Evolutionary conservation across 331 rosid species (phyloP).

Genomic region (Dryas integrifolia): DNA sequence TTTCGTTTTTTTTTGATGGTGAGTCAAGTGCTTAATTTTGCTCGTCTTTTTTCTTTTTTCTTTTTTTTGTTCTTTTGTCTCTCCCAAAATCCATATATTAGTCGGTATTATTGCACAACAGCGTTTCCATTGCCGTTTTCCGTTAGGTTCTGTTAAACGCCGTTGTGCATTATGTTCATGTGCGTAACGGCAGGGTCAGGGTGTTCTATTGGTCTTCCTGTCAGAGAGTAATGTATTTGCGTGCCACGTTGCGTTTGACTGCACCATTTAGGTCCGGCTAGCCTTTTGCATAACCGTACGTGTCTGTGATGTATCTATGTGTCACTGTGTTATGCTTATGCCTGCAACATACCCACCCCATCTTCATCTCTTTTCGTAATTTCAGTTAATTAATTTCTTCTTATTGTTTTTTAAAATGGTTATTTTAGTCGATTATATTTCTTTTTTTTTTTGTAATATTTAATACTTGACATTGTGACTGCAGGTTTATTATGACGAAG

Average conservation of each 20-base stretch:
- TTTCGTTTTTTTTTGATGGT: conserved; percentile 39
- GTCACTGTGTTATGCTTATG: conserved; percentile 9
- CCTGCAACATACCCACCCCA: background rate
- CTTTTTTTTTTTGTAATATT: background rate
- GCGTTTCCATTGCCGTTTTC: conserved; percentile 13
- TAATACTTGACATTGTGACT: background rate
- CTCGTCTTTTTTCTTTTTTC: too few species aligned
- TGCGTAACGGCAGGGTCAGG: background rate
- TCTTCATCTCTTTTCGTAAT: conserved; percentile 14
- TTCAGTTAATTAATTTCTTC: too few species aligned
- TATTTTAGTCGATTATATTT: background rate
- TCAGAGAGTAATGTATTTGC: background rate
- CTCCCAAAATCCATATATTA: background rate
- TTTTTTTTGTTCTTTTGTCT: background rate
- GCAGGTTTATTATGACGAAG: conserved; percentile 11
- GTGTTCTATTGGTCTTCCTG: background rate
- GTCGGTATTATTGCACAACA: background rate
- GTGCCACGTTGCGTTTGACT: conserved; percentile 7
- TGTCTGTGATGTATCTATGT: background rate
- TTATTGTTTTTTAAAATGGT: background rate
- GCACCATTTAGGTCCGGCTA: too few species aligned
- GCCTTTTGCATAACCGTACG: too few species aligned
- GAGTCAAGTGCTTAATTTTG: conserved; percentile 23
- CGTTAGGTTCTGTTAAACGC: background rate
- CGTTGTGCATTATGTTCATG: background rate